These are phyloP conservation scores for Botrytis fragariae DNA, from an alignment of 2,329 filamentous ascomycete genomes.

Conservation along the genomic window DNA sequence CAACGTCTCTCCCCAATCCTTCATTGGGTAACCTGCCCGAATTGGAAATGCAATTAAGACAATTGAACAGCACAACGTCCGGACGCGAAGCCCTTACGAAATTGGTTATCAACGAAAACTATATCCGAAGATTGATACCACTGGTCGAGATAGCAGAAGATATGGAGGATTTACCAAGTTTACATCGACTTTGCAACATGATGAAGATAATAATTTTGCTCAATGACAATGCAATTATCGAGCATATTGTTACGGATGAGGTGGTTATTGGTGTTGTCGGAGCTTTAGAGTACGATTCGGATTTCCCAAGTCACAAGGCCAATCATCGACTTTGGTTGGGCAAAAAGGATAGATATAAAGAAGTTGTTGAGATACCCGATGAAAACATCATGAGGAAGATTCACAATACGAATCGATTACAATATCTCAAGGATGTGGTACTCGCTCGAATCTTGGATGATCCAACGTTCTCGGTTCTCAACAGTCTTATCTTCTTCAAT, in stretches of 20 bases:
- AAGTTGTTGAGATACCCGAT: slow-evolving; percentile 91
- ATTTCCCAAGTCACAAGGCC: slow-evolving; percentile 95
- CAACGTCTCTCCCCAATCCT: slow-evolving; percentile 73
- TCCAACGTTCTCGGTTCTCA: slow-evolving; percentile 94
- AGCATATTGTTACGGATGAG: slow-evolving; percentile 86
- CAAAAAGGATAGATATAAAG: slow-evolving; percentile 87
- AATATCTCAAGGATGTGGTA: slow-evolving; percentile 98
- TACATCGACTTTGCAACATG: slow-evolving; percentile 93
- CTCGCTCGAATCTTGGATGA: slow-evolving; percentile 94
- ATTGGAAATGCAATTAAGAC: slow-evolving; percentile 80
- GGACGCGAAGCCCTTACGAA: slow-evolving; percentile 87
- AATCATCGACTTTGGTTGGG: slow-evolving; percentile 93
- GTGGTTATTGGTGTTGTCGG: slow-evolving; percentile 90
- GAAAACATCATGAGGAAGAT: slow-evolving; percentile 82
- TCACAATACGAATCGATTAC: slow-evolving; percentile 90
- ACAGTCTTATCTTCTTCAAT: slow-evolving; percentile 98
- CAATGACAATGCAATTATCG: slow-evolving; percentile 93
- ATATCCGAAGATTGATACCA: slow-evolving; percentile 82
- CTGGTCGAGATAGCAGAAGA: slow-evolving; percentile 88
- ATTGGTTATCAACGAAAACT: slow-evolving; percentile 80
- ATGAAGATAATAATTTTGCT: slow-evolving; percentile 95
- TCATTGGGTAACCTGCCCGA: slow-evolving; percentile 81
- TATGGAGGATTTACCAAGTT: slow-evolving; percentile 78
- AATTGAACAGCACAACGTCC: slow-evolving; percentile 67
- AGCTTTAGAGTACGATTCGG: slow-evolving; percentile 94